Evolutionary conservation across 257 asterid species (phyloP), one percentile per base, ranked within the genome.

Genomic region (Capsicum pubescens): DNA sequence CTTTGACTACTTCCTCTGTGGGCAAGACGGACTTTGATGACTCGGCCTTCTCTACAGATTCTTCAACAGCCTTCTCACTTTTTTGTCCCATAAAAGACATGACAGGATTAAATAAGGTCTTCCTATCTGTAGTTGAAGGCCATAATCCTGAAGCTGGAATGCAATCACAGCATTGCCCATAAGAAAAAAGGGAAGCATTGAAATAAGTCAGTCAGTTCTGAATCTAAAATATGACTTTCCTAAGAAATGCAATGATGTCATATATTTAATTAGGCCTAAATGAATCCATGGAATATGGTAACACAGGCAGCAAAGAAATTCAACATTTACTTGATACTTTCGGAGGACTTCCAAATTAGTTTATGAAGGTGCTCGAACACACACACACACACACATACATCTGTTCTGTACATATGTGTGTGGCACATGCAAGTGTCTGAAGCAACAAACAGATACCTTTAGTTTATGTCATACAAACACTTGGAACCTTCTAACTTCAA

Each of bases 21-120:
- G 91, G 80, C 80, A 93, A 86, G 44, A 88, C 14, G 46, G 87
- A 54, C 84, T 70, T 79, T 80, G 90, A 85, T 78, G 88, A 59
- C 80, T 88, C 88, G 60, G 90, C 61, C 79, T 86, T 87, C 78
- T 83, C 93, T 74, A 42, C 64, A 56, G 94, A 86, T 83, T 88
- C 97, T n/a, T 19, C 83, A 79, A 86, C 77, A 81, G 82, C 74
- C 82, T 88, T 95, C 81, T 42, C 95, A 39, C 88, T 87, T 88
- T 88, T 90, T 81, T 91, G 97, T 87, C 95, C 98, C 94, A 92
- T 90, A 87, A 92, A 90, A 74, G 94, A 91, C 87, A 89, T 92
- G 84, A 91, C 93, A n/a, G 97, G 98, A 21, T 91, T 94, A 72
- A 92, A 93, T 78, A 91, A 80, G 15, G 92, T 88, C 87, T 91